Evolutionary conservation across 257 asterid species (phyloP).

Genomic region (Solanum rostratum): DNA sequence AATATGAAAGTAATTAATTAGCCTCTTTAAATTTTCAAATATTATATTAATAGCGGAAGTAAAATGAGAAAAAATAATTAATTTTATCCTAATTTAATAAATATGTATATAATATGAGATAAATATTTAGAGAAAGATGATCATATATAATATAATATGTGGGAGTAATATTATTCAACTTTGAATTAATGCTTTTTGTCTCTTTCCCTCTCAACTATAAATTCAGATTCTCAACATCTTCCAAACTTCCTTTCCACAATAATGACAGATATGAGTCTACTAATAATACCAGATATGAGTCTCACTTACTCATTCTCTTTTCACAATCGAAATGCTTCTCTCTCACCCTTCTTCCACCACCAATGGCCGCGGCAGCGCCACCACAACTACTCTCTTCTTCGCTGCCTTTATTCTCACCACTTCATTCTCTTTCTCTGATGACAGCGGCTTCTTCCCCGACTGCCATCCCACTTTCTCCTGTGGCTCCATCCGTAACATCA

Average conservation of each 20-base stretch:
- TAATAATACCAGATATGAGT: not conserved
- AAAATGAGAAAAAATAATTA: no score
- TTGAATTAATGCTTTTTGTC: constrained; percentile 1
- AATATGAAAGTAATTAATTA: no score
- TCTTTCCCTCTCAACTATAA: not conserved
- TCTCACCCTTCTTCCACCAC: not conserved
- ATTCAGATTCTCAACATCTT: not conserved
- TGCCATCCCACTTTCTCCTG: constrained; percentile 47
- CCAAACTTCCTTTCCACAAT: not conserved
- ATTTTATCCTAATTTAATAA: no score
- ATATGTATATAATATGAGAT: no score
- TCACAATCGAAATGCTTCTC: not conserved
- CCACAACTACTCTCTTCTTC: not conserved
- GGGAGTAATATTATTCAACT: no score
- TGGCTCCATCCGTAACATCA: constrained; percentile 23
- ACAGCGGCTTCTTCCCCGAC: constrained; percentile 12
- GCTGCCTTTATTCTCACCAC: not conserved
- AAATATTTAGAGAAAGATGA: no score
- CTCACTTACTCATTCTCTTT: not conserved
- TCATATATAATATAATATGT: no score
- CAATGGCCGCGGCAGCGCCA: not conserved
- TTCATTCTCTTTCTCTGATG: constrained; percentile 4
- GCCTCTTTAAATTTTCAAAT: no score
- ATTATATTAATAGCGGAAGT: no score
- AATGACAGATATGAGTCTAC: not conserved